Percentiles rank a stretch among this genome's conserved stretches.
Conservation (phyloP, 2,329 filamentous ascomycete species). For the Clonostachys rosea region DNA sequence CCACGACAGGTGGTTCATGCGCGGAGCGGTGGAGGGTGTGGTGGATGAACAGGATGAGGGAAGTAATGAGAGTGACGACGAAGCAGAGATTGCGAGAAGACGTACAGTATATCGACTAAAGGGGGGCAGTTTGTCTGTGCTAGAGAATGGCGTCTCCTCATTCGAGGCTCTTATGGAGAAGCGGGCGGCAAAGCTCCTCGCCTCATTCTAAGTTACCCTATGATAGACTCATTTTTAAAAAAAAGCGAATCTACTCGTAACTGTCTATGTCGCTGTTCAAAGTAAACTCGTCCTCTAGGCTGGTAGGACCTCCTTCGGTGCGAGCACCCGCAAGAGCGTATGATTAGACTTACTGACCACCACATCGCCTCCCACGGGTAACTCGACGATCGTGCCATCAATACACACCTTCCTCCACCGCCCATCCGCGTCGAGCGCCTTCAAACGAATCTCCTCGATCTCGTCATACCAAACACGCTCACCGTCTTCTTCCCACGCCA, state of each 20-base stretch:
- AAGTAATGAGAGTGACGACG: slow-evolving; percentile 29
- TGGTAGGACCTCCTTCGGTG: slow-evolving; percentile 15
- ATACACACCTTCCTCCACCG: slow-evolving; percentile 84
- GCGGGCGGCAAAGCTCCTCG: slow-evolving; percentile 41
- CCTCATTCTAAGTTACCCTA: slow-evolving; percentile 3
- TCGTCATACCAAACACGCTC: slow-evolving; percentile 68
- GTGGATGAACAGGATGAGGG: slow-evolving; percentile 32
- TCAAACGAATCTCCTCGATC: slow-evolving; percentile 62
- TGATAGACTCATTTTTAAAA: no score
- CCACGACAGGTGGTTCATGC: slow-evolving; percentile 79
- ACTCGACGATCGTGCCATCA: slow-evolving; percentile 81
- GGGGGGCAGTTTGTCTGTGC: slow-evolving; percentile 46
- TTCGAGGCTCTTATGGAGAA: slow-evolving; percentile 63
- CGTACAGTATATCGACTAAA: slow-evolving; percentile 58
- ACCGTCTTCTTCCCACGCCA: slow-evolving; percentile 43
- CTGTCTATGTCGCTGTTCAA: no score
- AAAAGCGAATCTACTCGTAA: no score
- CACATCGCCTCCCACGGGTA: slow-evolving; percentile 69
- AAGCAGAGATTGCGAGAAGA: slow-evolving; percentile 37
- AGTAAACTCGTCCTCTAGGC: no score
- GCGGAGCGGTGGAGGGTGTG: slow-evolving; percentile 54
- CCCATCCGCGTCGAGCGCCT: slow-evolving; percentile 61
- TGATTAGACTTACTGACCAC: slow-evolving; percentile 49
- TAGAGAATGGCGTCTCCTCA: slow-evolving; percentile 57
- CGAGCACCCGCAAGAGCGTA: slow-evolving; percentile 37